These are phyloP conservation scores for Penicillium alfredii DNA, from an alignment of 495 filamentous ascomycete genomes.

Conservation along the genomic window DNA sequence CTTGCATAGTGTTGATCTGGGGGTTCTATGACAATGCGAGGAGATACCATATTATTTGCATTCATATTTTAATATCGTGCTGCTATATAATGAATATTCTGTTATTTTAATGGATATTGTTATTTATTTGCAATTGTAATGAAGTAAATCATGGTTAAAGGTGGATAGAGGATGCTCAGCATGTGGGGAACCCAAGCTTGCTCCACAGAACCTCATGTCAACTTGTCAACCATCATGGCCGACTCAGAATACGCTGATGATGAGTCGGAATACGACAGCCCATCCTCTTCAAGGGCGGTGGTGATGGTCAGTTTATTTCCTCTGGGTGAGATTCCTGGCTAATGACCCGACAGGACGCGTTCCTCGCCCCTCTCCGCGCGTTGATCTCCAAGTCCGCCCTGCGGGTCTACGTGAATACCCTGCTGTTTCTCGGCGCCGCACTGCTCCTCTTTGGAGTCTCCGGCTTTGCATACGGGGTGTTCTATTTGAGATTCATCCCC, in stretches of 20 bases:
- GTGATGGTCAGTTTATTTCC: conserved; percentile 11
- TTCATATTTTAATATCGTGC: no score
- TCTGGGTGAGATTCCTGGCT: no score
- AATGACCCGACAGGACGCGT: conserved; percentile 25
- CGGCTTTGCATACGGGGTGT: conserved; percentile 61
- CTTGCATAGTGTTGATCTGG: no score
- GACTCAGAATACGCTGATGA: conserved; percentile 27
- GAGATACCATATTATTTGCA: no score
- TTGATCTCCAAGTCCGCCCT: conserved; percentile 60
- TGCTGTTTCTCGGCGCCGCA: conserved; percentile 55
- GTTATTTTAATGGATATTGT: no score
- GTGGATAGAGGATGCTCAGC: no score
- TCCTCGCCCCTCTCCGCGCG: conserved; percentile 34
- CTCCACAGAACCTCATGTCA: no score
- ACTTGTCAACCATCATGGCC: conserved; percentile 15
- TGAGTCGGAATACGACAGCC: conserved; percentile 19
- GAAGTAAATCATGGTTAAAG: no score
- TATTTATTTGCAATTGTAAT: no score
- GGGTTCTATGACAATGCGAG: no score
- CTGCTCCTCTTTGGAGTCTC: conserved; percentile 57
- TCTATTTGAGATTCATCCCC: conserved; percentile 81
- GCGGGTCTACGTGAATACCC: conserved; percentile 65
- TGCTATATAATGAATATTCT: no score
- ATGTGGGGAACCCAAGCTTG: no score
- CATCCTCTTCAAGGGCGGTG: conserved; percentile 9